Conservation (phyloP, 129 eudicot genomes). For the Ambrosia artemisiifolia region DNA sequence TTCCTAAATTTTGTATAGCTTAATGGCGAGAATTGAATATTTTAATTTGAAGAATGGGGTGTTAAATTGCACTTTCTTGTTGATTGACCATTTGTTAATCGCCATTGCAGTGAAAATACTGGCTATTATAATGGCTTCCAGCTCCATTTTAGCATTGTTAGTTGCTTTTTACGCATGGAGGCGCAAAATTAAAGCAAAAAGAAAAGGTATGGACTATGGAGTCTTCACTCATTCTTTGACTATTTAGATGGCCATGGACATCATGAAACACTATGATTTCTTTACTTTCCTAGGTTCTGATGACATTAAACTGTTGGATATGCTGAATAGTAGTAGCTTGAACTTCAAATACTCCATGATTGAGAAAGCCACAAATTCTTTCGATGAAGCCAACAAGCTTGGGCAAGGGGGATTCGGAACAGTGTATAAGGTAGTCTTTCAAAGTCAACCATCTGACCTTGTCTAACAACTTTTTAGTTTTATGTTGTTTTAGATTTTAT, state of each 20-base stretch:
- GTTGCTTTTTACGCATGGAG: conserved; percentile 49
- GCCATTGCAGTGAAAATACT: conserved; percentile 40
- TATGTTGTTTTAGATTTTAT: not conserved
- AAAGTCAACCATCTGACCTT: not conserved
- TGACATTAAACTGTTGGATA: conserved; percentile 44
- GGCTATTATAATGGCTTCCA: conserved; percentile 41
- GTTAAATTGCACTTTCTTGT: not conserved
- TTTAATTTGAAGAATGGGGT: not conserved
- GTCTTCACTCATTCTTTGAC: not conserved
- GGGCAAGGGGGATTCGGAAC: conserved; percentile 95
- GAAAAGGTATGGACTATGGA: conserved; percentile 49
- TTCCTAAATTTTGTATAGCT: not conserved
- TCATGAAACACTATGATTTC: not conserved
- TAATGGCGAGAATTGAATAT: too few relatives aligned
- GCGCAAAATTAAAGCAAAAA: conserved; percentile 39
- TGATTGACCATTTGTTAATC: not conserved
- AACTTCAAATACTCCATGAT: conserved; percentile 69
- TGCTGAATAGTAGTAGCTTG: conserved; percentile 54
- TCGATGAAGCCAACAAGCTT: conserved; percentile 74
- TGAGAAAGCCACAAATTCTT: conserved; percentile 67
- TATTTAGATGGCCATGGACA: not conserved
- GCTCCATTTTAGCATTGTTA: conserved; percentile 44
- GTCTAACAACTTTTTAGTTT: not conserved
- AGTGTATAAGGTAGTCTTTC: conserved; percentile 66
- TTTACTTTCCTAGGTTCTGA: conserved; percentile 34